A percentile compares a stretch with the other conserved stretches of the same genome.
These are phyloP conservation scores for Udeniomyces megalosporus DNA, from an alignment of 768 basidiomycete genomes.

Conservation along the genomic window DNA sequence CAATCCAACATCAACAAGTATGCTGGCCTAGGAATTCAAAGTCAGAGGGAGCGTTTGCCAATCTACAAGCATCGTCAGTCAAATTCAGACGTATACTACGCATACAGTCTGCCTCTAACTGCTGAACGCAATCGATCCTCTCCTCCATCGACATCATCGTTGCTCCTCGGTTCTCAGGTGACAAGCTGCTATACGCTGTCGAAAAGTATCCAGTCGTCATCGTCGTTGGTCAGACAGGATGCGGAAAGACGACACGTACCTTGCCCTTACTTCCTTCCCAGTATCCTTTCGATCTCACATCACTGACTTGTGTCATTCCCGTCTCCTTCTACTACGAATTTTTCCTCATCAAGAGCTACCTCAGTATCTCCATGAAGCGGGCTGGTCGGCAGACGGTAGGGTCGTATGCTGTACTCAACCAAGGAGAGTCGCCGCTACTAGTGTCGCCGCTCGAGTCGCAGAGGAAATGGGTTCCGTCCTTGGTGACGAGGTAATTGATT, in stretches of 20 bases:
- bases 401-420: conserved; percentile 89
- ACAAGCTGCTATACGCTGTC: conserved; percentile 63
- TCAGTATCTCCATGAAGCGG: conserved; percentile 81
- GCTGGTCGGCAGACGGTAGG: conserved; percentile 71
- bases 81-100: too few species aligned
- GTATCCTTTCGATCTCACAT: background rate
- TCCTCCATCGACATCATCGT: background rate
- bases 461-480: conserved; percentile 75
- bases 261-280: conserved; percentile 18
- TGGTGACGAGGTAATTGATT: conserved; percentile 78
- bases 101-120: too few species aligned
- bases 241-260: conserved; percentile 93
- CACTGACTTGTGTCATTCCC: background rate
- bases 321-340: conserved; percentile 15
- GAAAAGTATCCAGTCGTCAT: conserved; percentile 73
- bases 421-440: conserved; percentile 82
- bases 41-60: conserved; percentile 65
- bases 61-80: conserved; percentile 77
- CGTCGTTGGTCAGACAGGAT: conserved; percentile 84
- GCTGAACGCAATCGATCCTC: too few species aligned
- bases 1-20: conserved; percentile 41
- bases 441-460: conserved; percentile 78
- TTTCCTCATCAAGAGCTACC: conserved; percentile 52
- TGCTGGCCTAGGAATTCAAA: conserved; percentile 46
- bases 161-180: conserved; percentile 34